Evolutionary conservation across 805 yeast genomes (phyloP).

Genomic region (Myxozyma kluyveri): DNA sequence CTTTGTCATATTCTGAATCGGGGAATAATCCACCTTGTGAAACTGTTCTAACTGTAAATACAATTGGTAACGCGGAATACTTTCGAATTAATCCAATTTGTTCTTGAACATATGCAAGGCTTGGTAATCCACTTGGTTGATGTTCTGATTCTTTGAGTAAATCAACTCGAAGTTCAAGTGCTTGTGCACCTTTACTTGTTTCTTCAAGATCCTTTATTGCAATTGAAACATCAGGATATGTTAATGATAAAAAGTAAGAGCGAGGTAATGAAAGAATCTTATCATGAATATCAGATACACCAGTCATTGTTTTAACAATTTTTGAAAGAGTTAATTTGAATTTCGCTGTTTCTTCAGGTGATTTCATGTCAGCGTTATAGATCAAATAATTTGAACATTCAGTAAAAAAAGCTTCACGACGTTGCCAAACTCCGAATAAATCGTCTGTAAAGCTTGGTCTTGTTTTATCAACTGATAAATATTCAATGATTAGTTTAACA

Average conservation of each 20-base stretch:
- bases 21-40: slow-evolving; percentile 83
- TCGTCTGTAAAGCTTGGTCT: slow-evolving; percentile 88
- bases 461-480: slow-evolving; percentile 70
- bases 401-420: slow-evolving; percentile 75
- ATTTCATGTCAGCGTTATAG: slow-evolving; percentile 69
- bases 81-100: slow-evolving; percentile 71
- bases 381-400: slow-evolving; percentile 77
- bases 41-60: slow-evolving; percentile 73
- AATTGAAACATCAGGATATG: slow-evolving; percentile 58
- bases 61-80: slow-evolving; percentile 65
- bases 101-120: slow-evolving; percentile 56
- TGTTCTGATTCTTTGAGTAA: slow-evolving; percentile 41
- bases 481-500: slow-evolving; percentile 71
- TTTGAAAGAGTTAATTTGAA: slow-evolving; percentile 43
- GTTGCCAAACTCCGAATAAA: slow-evolving; percentile 75
- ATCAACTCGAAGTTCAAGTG: slow-evolving; percentile 83
- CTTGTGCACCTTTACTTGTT: slow-evolving; percentile 67
- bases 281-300: slow-evolving; percentile 41
- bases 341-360: slow-evolving; percentile 12
- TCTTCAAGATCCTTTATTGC: slow-evolving; percentile 49
- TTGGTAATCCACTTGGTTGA: slow-evolving; percentile 29
- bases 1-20: slow-evolving; percentile 49
- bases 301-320: slow-evolving; percentile 62
- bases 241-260: slow-evolving; percentile 70
- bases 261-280: slow-evolving; percentile 42